These are phyloP conservation scores for Reutealis trisperma DNA, from an alignment of 345 rosid species.

Conservation along the genomic window DNA sequence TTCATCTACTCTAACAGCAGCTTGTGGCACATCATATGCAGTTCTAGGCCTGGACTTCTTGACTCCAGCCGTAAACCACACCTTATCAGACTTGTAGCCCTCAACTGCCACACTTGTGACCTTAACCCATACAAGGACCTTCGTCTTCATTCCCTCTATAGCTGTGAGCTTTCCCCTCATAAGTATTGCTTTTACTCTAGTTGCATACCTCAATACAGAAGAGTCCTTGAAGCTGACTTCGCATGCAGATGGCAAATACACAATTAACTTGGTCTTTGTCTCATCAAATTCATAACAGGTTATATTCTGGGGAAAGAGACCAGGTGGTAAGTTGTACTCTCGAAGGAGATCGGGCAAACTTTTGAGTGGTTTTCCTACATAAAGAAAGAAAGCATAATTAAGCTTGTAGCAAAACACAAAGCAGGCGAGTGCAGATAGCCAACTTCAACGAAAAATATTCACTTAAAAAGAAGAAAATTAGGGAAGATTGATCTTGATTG, in stretches of 20 bases:
- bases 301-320: conserved; percentile 86
- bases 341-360: conserved; percentile 85
- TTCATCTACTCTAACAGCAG: conserved; percentile 67
- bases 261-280: conserved; percentile 74
- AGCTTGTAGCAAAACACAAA: neutral
- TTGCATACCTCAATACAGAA: conserved; percentile 73
- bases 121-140: conserved; percentile 91
- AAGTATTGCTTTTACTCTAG: conserved; percentile 79
- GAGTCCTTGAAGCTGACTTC: conserved; percentile 88
- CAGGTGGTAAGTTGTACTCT: conserved; percentile 85
- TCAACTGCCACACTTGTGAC: conserved; percentile 72
- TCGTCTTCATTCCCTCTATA: conserved; percentile 96
- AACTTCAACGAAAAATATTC: neutral
- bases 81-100: conserved; percentile 80
- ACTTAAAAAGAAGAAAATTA: neutral
- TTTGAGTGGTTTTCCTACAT: conserved; percentile 71
- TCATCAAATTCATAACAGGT: conserved; percentile 90
- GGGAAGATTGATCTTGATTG: neutral
- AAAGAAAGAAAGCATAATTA: neutral
- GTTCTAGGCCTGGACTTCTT: conserved; percentile 78
- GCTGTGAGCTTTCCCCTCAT: conserved; percentile 70
- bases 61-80: conserved; percentile 94
- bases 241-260: conserved; percentile 71
- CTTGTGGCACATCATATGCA: conserved; percentile 61
- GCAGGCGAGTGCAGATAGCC: neutral